Evolutionary conservation across 768 basidiomycete genomes (phyloP).

Genomic region (Tylopilus intermedius): DNA sequence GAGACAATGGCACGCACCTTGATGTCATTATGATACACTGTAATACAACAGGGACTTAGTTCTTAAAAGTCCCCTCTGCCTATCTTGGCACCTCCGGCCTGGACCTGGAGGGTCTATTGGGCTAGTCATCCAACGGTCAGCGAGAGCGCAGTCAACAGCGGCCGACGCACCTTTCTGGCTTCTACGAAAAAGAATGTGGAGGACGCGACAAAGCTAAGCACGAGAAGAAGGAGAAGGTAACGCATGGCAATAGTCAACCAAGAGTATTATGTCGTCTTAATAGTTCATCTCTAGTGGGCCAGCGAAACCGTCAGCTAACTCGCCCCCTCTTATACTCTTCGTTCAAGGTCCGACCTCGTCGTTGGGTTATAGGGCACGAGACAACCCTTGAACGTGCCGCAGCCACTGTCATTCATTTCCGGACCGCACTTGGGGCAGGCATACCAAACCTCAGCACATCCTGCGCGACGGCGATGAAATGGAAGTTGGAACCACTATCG

Average conservation of each 20-base stretch:
- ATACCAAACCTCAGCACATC: conserved; percentile 1
- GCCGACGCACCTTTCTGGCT: conserved; percentile 22
- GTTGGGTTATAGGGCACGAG: conserved; percentile 15
- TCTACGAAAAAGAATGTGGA: conserved; percentile 31
- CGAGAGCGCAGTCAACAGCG: background rate
- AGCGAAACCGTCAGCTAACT: background rate
- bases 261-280: conserved; percentile 9
- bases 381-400: conserved; percentile 24
- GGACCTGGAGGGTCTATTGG: conserved; percentile 14
- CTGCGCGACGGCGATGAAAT: conserved; percentile 10
- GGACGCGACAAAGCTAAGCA: conserved; percentile 25
- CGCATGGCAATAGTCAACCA: conserved; percentile 15
- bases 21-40: conserved; percentile 21
- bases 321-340: conserved; percentile 21
- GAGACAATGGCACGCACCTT: conserved; percentile 6
- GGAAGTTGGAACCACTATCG: conserved; percentile 10
- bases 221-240: conserved; percentile 26
- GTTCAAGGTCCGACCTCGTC: conserved; percentile 21
- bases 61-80: conserved; percentile 24
- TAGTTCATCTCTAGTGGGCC: conserved; percentile 29
- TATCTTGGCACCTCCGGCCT: conserved; percentile 2
- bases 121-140: conserved; percentile 16
- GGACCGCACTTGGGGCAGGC: conserved; percentile 5
- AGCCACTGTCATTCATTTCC: conserved; percentile 19
- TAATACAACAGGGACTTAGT: conserved; percentile 22